Conservation (phyloP, 2,329 filamentous ascomycete species). For the Aaosphaeria arxii region DNA sequence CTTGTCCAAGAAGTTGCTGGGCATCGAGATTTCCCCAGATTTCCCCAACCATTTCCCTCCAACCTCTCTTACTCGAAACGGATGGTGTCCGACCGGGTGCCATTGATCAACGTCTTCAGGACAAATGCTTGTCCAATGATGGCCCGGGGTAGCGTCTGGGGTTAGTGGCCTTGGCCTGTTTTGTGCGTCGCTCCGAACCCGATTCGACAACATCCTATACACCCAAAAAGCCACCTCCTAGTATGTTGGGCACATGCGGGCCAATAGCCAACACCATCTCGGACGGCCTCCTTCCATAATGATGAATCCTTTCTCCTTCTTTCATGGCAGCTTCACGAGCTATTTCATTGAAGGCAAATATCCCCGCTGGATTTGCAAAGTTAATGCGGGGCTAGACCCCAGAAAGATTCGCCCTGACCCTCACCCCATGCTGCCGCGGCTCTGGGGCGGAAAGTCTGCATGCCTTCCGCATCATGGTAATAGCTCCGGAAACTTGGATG, state of each 20-base stretch:
- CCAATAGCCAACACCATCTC: not conserved
- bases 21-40: too few relatives aligned
- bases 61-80: too few relatives aligned
- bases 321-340: conserved; percentile 2
- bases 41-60: too few relatives aligned
- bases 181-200: conserved; percentile 11
- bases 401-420: conserved; percentile 5
- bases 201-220: not conserved
- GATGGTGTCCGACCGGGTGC: too few relatives aligned
- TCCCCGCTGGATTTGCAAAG: conserved; percentile 16
- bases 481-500: conserved; percentile 4
- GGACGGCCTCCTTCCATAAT: conserved; percentile 14
- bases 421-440: conserved; percentile 10
- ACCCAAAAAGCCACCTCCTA: conserved; percentile 16
- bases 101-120: too few relatives aligned
- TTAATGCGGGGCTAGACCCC: conserved; percentile 6
- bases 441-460: not conserved
- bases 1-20: too few relatives aligned
- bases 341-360: conserved; percentile 15
- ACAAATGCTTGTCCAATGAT: conserved; percentile 9
- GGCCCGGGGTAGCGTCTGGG: conserved; percentile 15
- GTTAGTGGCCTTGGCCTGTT: conserved; percentile 18
- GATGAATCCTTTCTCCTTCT: conserved; percentile 12
- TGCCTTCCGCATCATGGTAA: not conserved
- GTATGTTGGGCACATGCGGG: conserved; percentile 11